Percentiles rank a stretch among this genome's conserved stretches.
Conservation (phyloP, 495 filamentous ascomycete genomes). For the Aspergillus hancockii region DNA sequence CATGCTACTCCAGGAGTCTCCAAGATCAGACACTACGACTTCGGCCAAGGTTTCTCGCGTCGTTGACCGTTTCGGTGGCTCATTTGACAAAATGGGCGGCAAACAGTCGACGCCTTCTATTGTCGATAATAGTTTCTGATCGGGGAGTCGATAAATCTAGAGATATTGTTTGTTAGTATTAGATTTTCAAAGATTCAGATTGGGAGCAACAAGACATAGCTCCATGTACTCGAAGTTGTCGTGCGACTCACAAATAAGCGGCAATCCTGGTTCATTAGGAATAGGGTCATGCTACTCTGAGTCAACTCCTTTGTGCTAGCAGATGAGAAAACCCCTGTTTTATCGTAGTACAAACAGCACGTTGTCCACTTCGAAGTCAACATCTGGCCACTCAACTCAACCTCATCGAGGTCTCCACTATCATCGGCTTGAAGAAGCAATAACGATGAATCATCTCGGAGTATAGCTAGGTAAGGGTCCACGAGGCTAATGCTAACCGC, state of each 20-base stretch:
- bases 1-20: conserved; percentile 64
- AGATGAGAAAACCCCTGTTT: conserved; percentile 52
- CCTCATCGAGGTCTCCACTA: conserved; percentile 81
- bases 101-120: conserved; percentile 73
- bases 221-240: neutral
- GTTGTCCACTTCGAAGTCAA: conserved; percentile 69
- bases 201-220: neutral
- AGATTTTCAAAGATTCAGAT: neutral
- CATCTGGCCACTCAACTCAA: conserved; percentile 60
- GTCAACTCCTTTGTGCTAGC: conserved; percentile 40
- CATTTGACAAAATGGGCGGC: conserved; percentile 71
- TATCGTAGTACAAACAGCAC: conserved; percentile 76
- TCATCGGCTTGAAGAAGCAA: conserved; percentile 74
- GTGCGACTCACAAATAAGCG: conserved; percentile 67
- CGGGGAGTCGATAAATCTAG: conserved; percentile 44
- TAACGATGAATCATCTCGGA: conserved; percentile 78
- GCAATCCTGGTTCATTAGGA: conserved; percentile 68
- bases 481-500: conserved; percentile 80
- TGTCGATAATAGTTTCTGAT: conserved; percentile 35
- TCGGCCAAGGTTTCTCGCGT: conserved; percentile 73
- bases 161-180: conserved; percentile 12
- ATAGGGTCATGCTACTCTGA: conserved; percentile 60
- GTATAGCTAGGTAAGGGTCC: conserved; percentile 84
- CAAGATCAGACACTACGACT: conserved; percentile 79
- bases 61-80: conserved; percentile 68